Evolutionary conservation across 1,139 yeast species (phyloP).

Genomic region (Nematodospora anomalae): DNA sequence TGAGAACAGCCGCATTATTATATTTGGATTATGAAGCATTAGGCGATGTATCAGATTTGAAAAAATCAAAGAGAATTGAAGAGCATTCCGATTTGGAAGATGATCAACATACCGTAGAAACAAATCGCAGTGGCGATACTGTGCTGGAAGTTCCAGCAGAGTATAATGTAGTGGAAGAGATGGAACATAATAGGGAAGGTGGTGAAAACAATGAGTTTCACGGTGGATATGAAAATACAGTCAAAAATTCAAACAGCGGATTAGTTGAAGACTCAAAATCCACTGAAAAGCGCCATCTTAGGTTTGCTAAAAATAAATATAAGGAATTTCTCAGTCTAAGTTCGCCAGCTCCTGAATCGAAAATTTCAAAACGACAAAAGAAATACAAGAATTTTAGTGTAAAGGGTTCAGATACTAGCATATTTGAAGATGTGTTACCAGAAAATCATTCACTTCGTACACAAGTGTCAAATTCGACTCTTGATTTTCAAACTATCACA

Average conservation of each 20-base stretch:
- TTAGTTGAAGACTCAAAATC: slow-evolving; percentile 3
- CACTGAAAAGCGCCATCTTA: slow-evolving; percentile 6
- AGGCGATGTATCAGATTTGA: slow-evolving; percentile 34
- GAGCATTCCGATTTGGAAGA: slow-evolving; percentile 16
- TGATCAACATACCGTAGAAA: slow-evolving; percentile 13
- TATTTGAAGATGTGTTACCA: slow-evolving; percentile 14
- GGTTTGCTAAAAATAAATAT: slow-evolving; percentile 5
- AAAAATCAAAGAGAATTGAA: slow-evolving; percentile 16
- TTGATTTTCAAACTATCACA: slow-evolving; percentile 17
- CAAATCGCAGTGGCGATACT: slow-evolving; percentile 12
- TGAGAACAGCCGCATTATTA: slow-evolving; percentile 57
- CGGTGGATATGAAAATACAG: background rate
- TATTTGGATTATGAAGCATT: slow-evolving; percentile 48
- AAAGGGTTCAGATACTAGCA: slow-evolving; percentile 22
- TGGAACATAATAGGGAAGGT: slow-evolving; percentile 13
- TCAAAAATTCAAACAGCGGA: slow-evolving; percentile 4
- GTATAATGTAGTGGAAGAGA: slow-evolving; percentile 8
- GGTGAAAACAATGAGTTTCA: slow-evolving; percentile 10
- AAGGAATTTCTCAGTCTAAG: slow-evolving; percentile 23
- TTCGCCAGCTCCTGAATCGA: slow-evolving; percentile 11
- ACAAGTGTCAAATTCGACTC: background rate
- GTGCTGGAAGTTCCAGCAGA: slow-evolving; percentile 17
- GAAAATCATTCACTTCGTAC: slow-evolving; percentile 7
- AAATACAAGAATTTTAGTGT: slow-evolving; percentile 28
- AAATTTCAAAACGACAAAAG: slow-evolving; percentile 22